Base-by-base conservation (phyloP, 495 filamentous ascomycete species). In the Astrocystis sublimbata region DNA sequence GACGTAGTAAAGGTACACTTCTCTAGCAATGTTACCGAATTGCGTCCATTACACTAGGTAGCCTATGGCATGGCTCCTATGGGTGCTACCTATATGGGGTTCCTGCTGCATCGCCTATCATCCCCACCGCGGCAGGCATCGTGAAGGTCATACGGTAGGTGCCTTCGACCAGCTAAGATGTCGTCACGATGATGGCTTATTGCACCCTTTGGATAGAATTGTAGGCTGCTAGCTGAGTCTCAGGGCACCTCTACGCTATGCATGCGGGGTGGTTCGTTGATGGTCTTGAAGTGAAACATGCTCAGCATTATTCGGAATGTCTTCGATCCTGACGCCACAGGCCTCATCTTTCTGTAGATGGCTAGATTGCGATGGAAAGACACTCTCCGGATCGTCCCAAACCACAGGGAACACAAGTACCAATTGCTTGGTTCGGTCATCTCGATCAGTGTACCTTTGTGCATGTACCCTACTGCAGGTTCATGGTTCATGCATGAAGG, bases 401-500 rank as follows among this genome's bases (percentile, higher is more conserved):
- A 35, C n/a, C 54, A 33, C 21, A 26, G 19, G 23, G 21, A 26
- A 33, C 10, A 33, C 35, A 57, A 31, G 49, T 61, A 61, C 60
- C 60, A 62, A 49, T 56, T 33, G 51, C 51, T 46, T 56, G 60
- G 60, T 54, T 56, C 51, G 24, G 51, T 31, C 47, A 36, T 53
- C 47, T 61, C 13, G 28, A 31, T 40, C 58, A 61, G 45, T 53
- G 24, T 33, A 43, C 23, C 15, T 35, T 53, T 13, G 33, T 63
- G 42, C 52, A 64, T 64, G 59, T 57, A 66, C 64, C 63, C 60
- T 52, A 54, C 67, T 68, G 64, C 65, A 72, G 65, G 70, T 71
- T 73, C 64, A 73, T 75, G 65, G 70, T 71, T 73, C 64, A 73
- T 75, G 73, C 69, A 73, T 68, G 63, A n/a, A n/a, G 55, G 56